Percentiles rank a stretch among this genome's conserved stretches.
Evolutionary conservation across 2,329 filamentous ascomycete species (phyloP).

Genomic region (Sporothrix pallida): DNA sequence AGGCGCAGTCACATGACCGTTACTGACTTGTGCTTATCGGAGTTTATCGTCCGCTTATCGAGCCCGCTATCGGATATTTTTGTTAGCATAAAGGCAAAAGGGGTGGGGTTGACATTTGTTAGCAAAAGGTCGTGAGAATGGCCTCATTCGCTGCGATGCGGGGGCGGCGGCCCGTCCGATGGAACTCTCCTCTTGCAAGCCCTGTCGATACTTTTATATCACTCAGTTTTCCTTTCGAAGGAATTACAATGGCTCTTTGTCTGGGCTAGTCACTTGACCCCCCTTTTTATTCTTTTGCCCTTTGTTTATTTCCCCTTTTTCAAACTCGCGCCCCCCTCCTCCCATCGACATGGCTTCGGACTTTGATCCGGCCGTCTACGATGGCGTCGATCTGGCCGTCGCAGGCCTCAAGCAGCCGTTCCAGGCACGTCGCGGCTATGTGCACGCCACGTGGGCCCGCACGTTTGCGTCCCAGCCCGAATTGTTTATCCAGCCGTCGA

Average conservation of each 20-base stretch:
- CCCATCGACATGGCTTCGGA: background rate
- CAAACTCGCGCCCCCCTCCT: background rate
- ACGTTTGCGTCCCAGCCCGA: slow-evolving; percentile 90
- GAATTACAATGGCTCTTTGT: background rate
- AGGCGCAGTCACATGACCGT: background rate
- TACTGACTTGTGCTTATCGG: slow-evolving; percentile 1
- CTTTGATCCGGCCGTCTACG: slow-evolving; percentile 37
- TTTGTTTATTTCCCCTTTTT: background rate
- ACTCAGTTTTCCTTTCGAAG: background rate
- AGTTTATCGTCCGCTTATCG: slow-evolving; percentile 20
- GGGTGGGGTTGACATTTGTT: slow-evolving; percentile 6
- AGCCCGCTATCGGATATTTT: slow-evolving; percentile 5
- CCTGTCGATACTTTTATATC: background rate
- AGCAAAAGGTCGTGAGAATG: slow-evolving; percentile 24
- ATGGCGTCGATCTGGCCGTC: slow-evolving; percentile 36
- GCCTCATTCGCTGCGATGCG: slow-evolving; percentile 27
- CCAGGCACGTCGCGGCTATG: slow-evolving; percentile 71
- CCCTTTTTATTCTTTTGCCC: slow-evolving; percentile 18
- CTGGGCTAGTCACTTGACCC: background rate
- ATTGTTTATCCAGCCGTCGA: slow-evolving; percentile 85
- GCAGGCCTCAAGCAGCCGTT: slow-evolving; percentile 63
- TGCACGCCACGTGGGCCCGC: slow-evolving; percentile 92
- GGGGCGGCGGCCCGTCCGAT: background rate
- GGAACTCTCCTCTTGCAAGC: background rate
- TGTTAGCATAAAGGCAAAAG: background rate